Base-by-base conservation (phyloP, 23 red algal genomes). In the Gracilaria caudata region DNA sequence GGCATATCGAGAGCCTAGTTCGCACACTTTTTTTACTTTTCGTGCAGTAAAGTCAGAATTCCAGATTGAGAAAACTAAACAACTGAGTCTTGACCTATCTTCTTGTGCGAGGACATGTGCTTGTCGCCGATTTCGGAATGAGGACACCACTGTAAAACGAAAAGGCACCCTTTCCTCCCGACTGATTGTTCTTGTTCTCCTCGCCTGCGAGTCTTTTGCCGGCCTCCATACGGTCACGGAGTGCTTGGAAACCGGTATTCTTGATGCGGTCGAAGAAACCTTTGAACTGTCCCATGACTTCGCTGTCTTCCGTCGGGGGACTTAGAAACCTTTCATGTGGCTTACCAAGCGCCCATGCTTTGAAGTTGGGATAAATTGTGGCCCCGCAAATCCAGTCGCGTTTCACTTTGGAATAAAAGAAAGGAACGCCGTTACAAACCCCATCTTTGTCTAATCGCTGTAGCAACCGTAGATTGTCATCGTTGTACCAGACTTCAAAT, bases 401-500 rank as follows among this genome's bases (percentile, higher is more conserved):
- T n/a, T 89, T 98, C 49, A 86, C 87, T 88, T 95, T 98, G 51
- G 94, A 95, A 57, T 95, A 98, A 63, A 95, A 98, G 54, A 95
- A 98, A 12, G 96, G 96, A 32, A 98, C 96, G 37, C 96, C 96
- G 17, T 94, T 94, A 68, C 96, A 98, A 21, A 89, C 88, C 7
- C 92, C 87, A 61, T 82, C 85, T 59, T 59, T 92, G 61, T 98
- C 96, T 25, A 98, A 79, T 35, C 84, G 80, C 81, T 98, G 95
- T n/a, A 98, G 56, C 28, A 98, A 70, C 16, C 95, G 95, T 26
- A 94, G 81, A 65, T 98, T 98, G 73, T 93, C 90, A 25, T 94
- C 89, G 40, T 94, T 94, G 77, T 93, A 95, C 96, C 96, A 98
- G 14, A 98, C 96, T 68, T 98, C 96, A 75, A 98, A 95, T 24